phyloP scores from a whole-genome alignment of 495 filamentous ascomycete species.

The Aeminium ludgeri region DNA sequence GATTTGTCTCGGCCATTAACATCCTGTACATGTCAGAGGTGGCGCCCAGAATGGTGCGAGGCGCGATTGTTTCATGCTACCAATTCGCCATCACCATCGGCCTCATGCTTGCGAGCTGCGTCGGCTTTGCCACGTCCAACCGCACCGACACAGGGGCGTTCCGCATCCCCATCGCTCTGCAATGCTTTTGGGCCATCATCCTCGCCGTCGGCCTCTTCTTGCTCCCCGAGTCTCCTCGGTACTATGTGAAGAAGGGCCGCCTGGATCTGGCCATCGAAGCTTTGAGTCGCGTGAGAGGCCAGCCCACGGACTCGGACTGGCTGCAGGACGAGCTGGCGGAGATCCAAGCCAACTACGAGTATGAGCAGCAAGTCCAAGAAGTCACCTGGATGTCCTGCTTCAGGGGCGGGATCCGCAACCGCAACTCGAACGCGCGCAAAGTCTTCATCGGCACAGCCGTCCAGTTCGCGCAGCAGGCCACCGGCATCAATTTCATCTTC shows the following conservation, averaged over 20 bases:
- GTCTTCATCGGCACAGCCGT: conserved; percentile 58
- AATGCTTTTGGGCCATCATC: conserved; percentile 51
- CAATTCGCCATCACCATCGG: conserved; percentile 60
- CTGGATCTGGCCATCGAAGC: conserved; percentile 34
- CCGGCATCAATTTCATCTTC: conserved; percentile 87
- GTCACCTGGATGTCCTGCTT: conserved; percentile 51
- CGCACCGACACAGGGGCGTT: conserved; percentile 47
- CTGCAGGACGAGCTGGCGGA: conserved; percentile 54
- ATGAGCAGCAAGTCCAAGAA: conserved; percentile 30
- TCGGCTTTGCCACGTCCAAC: conserved; percentile 51
- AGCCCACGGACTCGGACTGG: conserved; percentile 43
- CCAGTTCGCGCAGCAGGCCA: conserved; percentile 64
- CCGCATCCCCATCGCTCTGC: conserved; percentile 52
- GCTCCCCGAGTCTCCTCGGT: conserved; percentile 34
- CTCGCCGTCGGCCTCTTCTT: conserved; percentile 40
- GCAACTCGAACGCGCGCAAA: conserved; percentile 50
- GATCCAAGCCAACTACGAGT: conserved; percentile 52
- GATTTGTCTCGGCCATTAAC: conserved; percentile 57
- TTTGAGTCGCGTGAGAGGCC: conserved; percentile 34
- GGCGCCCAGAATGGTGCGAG: conserved; percentile 47
- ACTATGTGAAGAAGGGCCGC: conserved; percentile 24
- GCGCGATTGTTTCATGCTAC: conserved; percentile 51
- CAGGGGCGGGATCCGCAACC: conserved; percentile 41
- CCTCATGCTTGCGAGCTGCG: conserved; percentile 53
- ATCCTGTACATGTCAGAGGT: conserved; percentile 61